Percentiles rank a stretch among this genome's conserved stretches.
Evolutionary conservation across 2,329 filamentous ascomycete genomes (phyloP).

Genomic region (Didymella exigua): DNA sequence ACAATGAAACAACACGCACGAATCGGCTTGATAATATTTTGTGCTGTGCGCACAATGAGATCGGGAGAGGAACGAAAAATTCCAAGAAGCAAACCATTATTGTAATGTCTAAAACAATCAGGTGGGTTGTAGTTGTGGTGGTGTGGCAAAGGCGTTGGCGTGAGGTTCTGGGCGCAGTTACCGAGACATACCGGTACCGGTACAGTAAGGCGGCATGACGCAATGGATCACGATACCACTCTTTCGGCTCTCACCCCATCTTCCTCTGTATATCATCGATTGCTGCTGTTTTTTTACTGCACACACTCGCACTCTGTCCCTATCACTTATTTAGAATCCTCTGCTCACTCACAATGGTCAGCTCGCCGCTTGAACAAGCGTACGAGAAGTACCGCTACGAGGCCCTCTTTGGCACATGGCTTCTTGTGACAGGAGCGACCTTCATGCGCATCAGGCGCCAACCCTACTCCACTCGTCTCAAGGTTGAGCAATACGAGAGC

Average conservation of each 20-base stretch:
- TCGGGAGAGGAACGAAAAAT: neutral
- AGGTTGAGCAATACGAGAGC: slow-evolving; percentile 47
- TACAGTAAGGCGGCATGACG: slow-evolving; percentile 11
- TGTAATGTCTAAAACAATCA: neutral
- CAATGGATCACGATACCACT: slow-evolving; percentile 3
- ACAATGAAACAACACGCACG: neutral
- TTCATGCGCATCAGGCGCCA: slow-evolving; percentile 44
- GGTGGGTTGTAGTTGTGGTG: neutral
- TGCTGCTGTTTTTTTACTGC: neutral
- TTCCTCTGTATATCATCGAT: neutral
- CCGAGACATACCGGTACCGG: no score
- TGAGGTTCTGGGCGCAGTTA: slow-evolving; percentile 1
- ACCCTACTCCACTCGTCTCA: slow-evolving; percentile 41
- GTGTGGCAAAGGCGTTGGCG: neutral
- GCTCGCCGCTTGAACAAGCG: slow-evolving; percentile 19
- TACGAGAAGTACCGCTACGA: slow-evolving; percentile 40
- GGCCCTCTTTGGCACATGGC: slow-evolving; percentile 35
- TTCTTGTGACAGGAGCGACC: slow-evolving; percentile 38
- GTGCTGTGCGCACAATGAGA: neutral
- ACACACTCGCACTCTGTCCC: neutral
- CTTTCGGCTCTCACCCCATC: slow-evolving; percentile 14
- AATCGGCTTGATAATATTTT: neutral
- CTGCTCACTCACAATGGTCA: slow-evolving; percentile 21
- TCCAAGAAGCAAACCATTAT: neutral
- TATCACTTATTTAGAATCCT: neutral